Evolutionary conservation across 179 eudicot species (phyloP).

Genomic region (Camellia oleifera): DNA sequence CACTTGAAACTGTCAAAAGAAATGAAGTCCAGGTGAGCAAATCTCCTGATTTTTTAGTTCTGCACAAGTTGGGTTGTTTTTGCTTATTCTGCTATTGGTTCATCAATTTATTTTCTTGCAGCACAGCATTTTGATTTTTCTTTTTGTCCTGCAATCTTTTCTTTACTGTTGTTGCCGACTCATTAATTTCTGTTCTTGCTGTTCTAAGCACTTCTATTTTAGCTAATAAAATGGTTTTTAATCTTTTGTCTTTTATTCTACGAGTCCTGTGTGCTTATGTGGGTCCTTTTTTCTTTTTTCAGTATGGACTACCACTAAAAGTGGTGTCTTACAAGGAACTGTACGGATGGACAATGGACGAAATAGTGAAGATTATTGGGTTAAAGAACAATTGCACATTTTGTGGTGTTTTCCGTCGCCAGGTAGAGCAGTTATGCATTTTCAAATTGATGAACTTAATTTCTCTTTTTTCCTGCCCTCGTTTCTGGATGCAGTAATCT

Average conservation of each 20-base stretch:
- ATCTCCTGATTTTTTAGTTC: not conserved
- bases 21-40: constrained; percentile 76
- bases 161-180: not conserved
- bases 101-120: not conserved
- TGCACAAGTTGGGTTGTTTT: not conserved
- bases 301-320: constrained; percentile 96
- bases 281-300: constrained; percentile 18
- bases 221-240: too few species aligned
- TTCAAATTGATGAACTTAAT: not conserved
- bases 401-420: constrained; percentile 98
- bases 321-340: constrained; percentile 95
- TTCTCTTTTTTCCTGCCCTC: not conserved
- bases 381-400: constrained; percentile 96
- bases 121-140: not conserved
- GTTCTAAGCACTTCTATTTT: too few species aligned
- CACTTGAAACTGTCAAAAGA: constrained; percentile 98
- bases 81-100: not conserved
- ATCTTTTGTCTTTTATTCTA: too few species aligned
- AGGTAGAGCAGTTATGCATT: constrained; percentile 42
- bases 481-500: not conserved
- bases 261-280: not conserved
- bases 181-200: too few species aligned
- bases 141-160: not conserved
- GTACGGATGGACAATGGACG: constrained; percentile 99
- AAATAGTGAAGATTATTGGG: constrained; percentile 94